Conservation (phyloP, 495 filamentous ascomycete genomes). For the Immersiella caudata region DNA sequence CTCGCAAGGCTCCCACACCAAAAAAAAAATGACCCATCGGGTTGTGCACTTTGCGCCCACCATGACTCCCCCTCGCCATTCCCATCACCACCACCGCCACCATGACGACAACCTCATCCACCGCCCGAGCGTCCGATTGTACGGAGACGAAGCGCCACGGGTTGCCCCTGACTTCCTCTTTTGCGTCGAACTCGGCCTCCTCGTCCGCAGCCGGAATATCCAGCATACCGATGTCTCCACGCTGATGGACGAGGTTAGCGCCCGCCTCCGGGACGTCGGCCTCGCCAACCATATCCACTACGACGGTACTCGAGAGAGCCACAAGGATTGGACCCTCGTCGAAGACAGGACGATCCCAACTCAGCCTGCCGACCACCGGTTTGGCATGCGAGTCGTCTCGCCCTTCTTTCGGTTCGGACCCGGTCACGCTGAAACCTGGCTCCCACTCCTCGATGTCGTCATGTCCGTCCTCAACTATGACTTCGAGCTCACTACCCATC, state of each 20-base stretch:
- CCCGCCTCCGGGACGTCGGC: conserved; percentile 19
- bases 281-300: conserved; percentile 28
- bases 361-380: conserved; percentile 29
- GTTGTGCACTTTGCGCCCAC: conserved; percentile 2
- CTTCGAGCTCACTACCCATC: conserved; percentile 34
- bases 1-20: neutral
- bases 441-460: conserved; percentile 23
- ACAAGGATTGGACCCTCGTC: conserved; percentile 32
- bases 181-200: conserved; percentile 33
- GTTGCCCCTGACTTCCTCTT: conserved; percentile 31
- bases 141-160: neutral
- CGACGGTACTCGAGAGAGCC: neutral
- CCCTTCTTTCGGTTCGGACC: conserved; percentile 33
- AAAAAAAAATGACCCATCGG: neutral
- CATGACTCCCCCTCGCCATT: neutral
- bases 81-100: conserved; percentile 9
- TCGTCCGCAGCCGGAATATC: conserved; percentile 32
- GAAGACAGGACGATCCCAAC: conserved; percentile 28
- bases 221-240: conserved; percentile 22
- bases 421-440: conserved; percentile 22
- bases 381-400: conserved; percentile 35
- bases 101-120: neutral
- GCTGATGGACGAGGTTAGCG: conserved; percentile 33
- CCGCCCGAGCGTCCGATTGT: neutral
- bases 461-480: conserved; percentile 29